Evolutionary conservation across 352 stramenopile genomes (phyloP).

Genomic region (Globisporangium radiosum): DNA sequence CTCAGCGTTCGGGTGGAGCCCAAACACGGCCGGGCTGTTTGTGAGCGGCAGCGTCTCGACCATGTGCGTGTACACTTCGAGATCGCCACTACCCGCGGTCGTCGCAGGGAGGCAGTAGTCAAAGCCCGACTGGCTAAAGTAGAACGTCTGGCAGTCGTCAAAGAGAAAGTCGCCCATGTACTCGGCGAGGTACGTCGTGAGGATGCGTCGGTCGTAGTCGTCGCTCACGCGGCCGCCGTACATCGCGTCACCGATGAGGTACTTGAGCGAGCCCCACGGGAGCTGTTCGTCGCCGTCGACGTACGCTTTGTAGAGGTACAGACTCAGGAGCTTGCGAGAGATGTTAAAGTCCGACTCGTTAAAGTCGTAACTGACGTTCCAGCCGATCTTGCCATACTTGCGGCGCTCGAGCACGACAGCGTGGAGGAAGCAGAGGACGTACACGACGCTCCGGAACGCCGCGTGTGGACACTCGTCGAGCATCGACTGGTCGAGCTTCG

Average conservation of each 20-base stretch:
- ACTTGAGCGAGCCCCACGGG: conserved; percentile 92
- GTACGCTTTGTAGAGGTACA: conserved; percentile 93
- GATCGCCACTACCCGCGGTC: conserved; percentile 18
- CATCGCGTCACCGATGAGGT: conserved; percentile 96
- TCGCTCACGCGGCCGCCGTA: conserved; percentile 95
- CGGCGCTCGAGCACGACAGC: conserved; percentile 92
- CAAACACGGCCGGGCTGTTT: conserved; percentile 93
- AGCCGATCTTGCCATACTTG: conserved; percentile 97
- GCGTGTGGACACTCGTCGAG: conserved; percentile 91
- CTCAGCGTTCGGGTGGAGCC: conserved; percentile 94
- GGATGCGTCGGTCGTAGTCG: conserved; percentile 94
- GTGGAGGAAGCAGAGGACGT: conserved; percentile 94
- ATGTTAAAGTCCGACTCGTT: conserved; percentile 96
- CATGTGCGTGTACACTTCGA: conserved; percentile 75
- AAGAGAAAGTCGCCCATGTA: conserved; percentile 98
- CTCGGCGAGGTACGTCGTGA: conserved; percentile 90
- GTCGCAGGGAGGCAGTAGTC: conserved; percentile 82
- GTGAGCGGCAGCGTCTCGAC: conserved; percentile 91
- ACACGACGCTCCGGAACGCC: conserved; percentile 91
- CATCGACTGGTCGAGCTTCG: conserved; percentile 86
- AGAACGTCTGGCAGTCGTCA: conserved; percentile 92
- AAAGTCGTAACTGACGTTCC: conserved; percentile 97
- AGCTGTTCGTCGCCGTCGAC: conserved; percentile 91
- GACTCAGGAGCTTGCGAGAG: conserved; percentile 82
- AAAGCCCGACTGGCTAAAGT: conserved; percentile 90